A percentile compares a stretch with the other conserved stretches of the same genome.
Evolutionary conservation across 139 green algal species (phyloP).

Genomic region (Mesotaenium endlicherianum): DNA sequence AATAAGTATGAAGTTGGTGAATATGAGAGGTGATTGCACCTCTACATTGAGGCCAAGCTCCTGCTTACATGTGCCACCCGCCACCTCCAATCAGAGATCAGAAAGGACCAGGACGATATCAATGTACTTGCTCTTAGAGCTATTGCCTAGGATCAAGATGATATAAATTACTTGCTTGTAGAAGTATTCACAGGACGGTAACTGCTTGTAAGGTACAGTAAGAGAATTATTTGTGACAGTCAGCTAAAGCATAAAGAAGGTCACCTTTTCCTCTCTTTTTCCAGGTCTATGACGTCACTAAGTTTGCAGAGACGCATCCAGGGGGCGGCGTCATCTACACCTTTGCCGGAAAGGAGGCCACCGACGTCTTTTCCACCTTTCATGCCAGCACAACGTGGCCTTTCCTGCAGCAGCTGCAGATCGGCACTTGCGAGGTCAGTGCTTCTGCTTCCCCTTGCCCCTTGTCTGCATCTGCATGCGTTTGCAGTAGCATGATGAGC

Average conservation of each 20-base stretch:
- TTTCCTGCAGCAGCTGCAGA: constrained; percentile 53
- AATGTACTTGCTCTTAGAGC: not conserved
- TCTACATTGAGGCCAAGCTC: not conserved
- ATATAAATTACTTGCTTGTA: not conserved
- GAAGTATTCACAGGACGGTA: not conserved
- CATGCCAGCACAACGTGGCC: constrained; percentile 57
- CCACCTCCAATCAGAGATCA: not conserved
- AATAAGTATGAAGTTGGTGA: not conserved
- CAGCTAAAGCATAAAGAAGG: not conserved
- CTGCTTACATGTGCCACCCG: not conserved
- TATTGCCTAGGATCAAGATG: not conserved
- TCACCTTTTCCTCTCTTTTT: not conserved
- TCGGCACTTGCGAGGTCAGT: constrained; percentile 59
- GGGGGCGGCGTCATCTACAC: constrained; percentile 64
- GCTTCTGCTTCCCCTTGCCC: not conserved
- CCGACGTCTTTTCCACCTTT: constrained; percentile 67
- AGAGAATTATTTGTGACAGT: not conserved
- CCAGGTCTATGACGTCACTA: constrained; percentile 69
- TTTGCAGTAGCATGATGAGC: no score
- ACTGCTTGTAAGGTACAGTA: not conserved
- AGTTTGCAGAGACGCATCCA: constrained; percentile 59
- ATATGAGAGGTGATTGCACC: not conserved
- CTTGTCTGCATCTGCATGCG: no score
- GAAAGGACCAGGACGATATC: not conserved
- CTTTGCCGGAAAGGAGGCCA: constrained; percentile 66